Conservation (phyloP, 208 protist species). For the Paratrypanosoma confusum region DNA sequence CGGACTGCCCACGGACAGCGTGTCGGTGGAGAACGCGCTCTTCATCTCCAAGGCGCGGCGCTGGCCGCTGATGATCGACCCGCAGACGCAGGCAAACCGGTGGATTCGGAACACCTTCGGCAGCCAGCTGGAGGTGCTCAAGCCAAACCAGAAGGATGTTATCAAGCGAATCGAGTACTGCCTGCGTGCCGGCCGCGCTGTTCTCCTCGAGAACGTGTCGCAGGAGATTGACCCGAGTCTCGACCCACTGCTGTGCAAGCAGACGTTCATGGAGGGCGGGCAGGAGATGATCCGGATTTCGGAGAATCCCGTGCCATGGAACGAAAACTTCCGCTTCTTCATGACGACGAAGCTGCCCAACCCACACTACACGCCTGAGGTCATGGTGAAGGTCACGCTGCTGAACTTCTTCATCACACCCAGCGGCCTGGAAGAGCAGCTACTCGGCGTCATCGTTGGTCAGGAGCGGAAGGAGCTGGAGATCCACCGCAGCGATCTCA, state of each 20-base stretch:
- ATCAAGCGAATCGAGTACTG: slow-evolving; percentile 93
- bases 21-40: slow-evolving; percentile 97
- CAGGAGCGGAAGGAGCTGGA: slow-evolving; percentile 96
- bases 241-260: slow-evolving; percentile 91
- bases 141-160: slow-evolving; percentile 91
- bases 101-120: slow-evolving; percentile 96
- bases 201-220: slow-evolving; percentile 95
- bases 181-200: slow-evolving; percentile 88
- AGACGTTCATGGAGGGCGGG: slow-evolving; percentile 92
- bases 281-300: slow-evolving; percentile 95
- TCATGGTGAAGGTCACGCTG: slow-evolving; percentile 95
- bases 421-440: slow-evolving; percentile 96
- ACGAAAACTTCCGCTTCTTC: slow-evolving; percentile 96
- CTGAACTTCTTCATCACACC: slow-evolving; percentile 99
- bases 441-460: slow-evolving; percentile 94
- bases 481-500: slow-evolving; percentile 88
- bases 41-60: slow-evolving; percentile 90
- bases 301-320: slow-evolving; percentile 93
- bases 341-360: slow-evolving; percentile 98
- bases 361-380: slow-evolving; percentile 96
- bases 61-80: slow-evolving; percentile 99
- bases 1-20: slow-evolving; percentile 92
- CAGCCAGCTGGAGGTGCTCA: slow-evolving; percentile 93
- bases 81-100: slow-evolving; percentile 96
- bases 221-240: slow-evolving; percentile 94